Evolutionary conservation across 768 basidiomycete genomes (phyloP).

Genomic region (Suillus alpinus): DNA sequence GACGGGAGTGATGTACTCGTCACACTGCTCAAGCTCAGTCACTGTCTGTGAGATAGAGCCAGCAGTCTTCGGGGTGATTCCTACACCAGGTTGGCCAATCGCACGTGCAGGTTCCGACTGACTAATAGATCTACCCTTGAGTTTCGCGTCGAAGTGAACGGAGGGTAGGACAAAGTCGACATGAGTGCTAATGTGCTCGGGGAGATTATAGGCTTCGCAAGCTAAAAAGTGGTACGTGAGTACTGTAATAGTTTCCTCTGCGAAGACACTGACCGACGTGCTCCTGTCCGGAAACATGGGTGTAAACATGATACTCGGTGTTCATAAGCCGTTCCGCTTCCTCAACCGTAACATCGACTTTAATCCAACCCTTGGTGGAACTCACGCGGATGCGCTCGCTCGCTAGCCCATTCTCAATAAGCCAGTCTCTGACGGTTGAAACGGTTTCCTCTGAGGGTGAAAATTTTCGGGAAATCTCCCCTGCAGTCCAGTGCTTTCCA

Average conservation of each 20-base stretch:
- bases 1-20: conserved; percentile 28
- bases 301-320: conserved; percentile 33
- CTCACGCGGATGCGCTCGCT: conserved; percentile 18
- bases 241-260: background rate
- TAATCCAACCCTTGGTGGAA: conserved; percentile 23
- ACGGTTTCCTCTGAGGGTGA: conserved; percentile 24
- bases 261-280: conserved; percentile 25
- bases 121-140: conserved; percentile 17
- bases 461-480: conserved; percentile 26
- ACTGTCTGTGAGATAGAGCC: conserved; percentile 12
- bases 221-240: conserved; percentile 14
- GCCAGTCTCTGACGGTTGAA: conserved; percentile 27
- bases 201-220: conserved; percentile 33
- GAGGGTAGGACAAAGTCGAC: conserved; percentile 33
- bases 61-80: conserved; percentile 16
- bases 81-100: conserved; percentile 16
- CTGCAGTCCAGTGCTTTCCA: conserved; percentile 30
- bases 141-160: conserved; percentile 29
- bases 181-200: conserved; percentile 28
- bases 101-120: conserved; percentile 5
- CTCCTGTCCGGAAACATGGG: conserved; percentile 26
- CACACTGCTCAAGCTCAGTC: conserved; percentile 16
- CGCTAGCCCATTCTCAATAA: conserved; percentile 23
- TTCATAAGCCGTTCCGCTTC: conserved; percentile 34
- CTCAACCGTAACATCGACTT: conserved; percentile 25